Evolutionary conservation across 371 early-diverging fungal genomes (phyloP), one percentile per base, ranked within the genome.

Genomic region (Mortierella sp.): DNA sequence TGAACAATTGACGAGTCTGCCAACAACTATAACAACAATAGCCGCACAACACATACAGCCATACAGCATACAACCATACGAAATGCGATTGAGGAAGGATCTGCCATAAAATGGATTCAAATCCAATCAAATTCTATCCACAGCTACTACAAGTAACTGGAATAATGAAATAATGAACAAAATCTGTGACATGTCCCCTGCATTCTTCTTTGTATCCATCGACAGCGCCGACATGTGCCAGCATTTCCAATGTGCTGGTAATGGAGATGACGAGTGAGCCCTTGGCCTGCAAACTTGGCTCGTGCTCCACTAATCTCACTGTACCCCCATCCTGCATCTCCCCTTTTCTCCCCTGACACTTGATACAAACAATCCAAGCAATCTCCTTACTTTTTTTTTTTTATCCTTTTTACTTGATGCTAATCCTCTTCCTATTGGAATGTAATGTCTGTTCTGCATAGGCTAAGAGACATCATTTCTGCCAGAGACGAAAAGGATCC

Each of bases 381-480:
- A 10, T 43, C 43, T 43, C 43, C 13, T 13, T 43, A 2, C 13
- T 13, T 64, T 22, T 50, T 60, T 38, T 52, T 71, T 32, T 28
- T 67, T 10, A 43, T 2, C 33, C 16, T 33, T 50, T 32, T 52
- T 45, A 11, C 33, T 47, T 53, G 19, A 62, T 53, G 28, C 65
- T 19, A 0, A 10, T 11, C 38, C 43, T 55, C 33, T 58, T 24
- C 57, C 22, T 8, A 22, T 58, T 24, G 58, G 36, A 58, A 38
- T 59, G 38, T n/a, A 40, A 22, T 63, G 47, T 19, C 53, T 11
- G 50, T n/a, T 22, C 40, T 21, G 33, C 33, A 13, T 83, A 93
- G 93, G 72, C 84, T 94, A 58, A 87, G 91, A 15, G 87, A 89
- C 47, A 87, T 91, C 57, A 72, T 93, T 22, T 72, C 78, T 22